These are phyloP conservation scores for Cardamine resedifolia DNA, from an alignment of 345 rosid species.

Conservation along the genomic window DNA sequence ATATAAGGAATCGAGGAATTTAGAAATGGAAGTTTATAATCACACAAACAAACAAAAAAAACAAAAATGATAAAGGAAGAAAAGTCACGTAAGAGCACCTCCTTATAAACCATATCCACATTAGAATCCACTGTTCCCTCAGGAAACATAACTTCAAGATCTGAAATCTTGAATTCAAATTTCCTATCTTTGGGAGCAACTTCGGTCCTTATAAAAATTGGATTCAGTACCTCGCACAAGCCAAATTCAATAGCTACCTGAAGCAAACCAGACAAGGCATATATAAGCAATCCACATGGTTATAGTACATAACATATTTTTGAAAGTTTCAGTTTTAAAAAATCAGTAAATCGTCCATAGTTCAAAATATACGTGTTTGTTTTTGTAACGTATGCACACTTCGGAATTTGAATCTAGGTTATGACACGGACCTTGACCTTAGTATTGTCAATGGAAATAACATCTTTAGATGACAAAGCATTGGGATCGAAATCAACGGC, in stretches of 20 bases:
- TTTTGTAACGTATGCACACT: neutral
- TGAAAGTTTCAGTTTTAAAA: neutral
- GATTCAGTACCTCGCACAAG: constrained; percentile 64
- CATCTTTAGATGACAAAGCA: constrained; percentile 34
- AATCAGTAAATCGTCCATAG: neutral
- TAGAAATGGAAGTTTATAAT: neutral
- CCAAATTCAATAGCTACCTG: constrained; percentile 82
- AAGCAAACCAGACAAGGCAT: constrained; percentile 1
- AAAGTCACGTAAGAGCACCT: constrained; percentile 46
- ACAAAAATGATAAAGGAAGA: neutral
- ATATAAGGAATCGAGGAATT: neutral
- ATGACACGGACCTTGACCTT: constrained; percentile 56
- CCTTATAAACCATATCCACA: constrained; percentile 45
- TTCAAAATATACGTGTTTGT: neutral
- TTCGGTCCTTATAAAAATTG: constrained; percentile 45
- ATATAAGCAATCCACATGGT: neutral
- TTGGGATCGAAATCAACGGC: constrained; percentile 34
- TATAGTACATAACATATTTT: neutral
- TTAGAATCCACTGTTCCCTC: constrained; percentile 58
- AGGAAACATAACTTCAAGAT: constrained; percentile 63
- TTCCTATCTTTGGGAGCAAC: constrained; percentile 55
- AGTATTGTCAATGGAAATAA: constrained; percentile 38
- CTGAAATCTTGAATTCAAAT: constrained; percentile 53
- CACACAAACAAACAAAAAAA: neutral
- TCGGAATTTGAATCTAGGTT: neutral